A percentile compares a stretch with the other conserved stretches of the same genome.
These are phyloP conservation scores for Trapa incisa DNA, from an alignment of 345 rosid genomes.

Conservation along the genomic window DNA sequence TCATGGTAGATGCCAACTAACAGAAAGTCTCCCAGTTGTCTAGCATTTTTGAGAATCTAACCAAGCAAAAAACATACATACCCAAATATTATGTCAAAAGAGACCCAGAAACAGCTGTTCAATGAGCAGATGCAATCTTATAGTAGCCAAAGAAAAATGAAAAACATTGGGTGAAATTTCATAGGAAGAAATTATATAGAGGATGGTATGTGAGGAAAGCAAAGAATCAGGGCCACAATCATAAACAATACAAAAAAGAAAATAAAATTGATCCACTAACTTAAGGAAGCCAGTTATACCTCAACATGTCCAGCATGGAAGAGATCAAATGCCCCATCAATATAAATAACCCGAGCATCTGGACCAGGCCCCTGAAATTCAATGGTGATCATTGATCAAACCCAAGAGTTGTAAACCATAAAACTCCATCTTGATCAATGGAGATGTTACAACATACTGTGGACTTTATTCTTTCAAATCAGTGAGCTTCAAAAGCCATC, in stretches of 20 bases:
- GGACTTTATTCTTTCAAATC: not conserved
- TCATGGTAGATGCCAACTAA: constrained; percentile 83
- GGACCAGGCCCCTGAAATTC: constrained; percentile 71
- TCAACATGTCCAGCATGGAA: constrained; percentile 99
- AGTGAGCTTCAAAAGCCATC: not conserved
- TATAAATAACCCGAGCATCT: constrained; percentile 68
- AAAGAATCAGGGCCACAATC: not conserved
- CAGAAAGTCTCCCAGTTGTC: constrained; percentile 89
- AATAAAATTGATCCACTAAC: constrained; percentile 2
- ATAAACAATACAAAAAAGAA: not conserved
- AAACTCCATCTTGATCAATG: not conserved
- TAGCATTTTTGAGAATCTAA: constrained; percentile 78
- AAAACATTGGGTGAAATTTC: not conserved
- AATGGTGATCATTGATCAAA: not conserved
- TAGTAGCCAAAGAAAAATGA: not conserved
- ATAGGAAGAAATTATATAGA: not conserved
- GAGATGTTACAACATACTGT: not conserved
- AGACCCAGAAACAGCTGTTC: no score
- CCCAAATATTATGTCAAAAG: not conserved
- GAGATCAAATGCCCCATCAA: constrained; percentile 97
- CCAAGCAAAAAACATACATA: constrained; percentile 4
- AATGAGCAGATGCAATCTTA: not conserved
- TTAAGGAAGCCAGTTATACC: constrained; percentile 26
- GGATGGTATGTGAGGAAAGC: not conserved
- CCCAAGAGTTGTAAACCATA: not conserved